These are phyloP conservation scores for Podaxis sp. DNA, from an alignment of 768 basidiomycete species.

Conservation along the genomic window DNA sequence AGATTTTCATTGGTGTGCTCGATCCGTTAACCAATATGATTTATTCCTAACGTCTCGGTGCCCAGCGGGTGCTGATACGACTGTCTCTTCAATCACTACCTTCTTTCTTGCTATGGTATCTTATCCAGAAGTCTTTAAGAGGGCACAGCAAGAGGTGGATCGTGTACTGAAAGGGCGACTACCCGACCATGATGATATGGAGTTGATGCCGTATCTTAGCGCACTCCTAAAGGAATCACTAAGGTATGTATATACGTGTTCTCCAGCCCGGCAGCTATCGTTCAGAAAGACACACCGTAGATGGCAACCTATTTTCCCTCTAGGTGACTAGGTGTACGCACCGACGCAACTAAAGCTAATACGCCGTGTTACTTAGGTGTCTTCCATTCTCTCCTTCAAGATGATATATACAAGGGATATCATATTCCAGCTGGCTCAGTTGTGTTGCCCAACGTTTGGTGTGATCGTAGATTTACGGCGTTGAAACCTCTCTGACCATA, in stretches of 20 bases:
- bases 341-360: conserved; percentile 24
- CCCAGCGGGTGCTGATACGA: conserved; percentile 16
- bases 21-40: neutral
- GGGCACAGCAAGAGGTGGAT: conserved; percentile 41
- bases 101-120: conserved; percentile 19
- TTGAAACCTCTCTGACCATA: conserved; percentile 11
- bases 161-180: conserved; percentile 24
- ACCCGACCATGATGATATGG: conserved; percentile 21
- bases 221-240: conserved; percentile 23
- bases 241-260: conserved; percentile 7
- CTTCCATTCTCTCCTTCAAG: conserved; percentile 17
- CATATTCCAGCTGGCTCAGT: conserved; percentile 17
- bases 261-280: conserved; percentile 15
- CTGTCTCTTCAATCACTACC: conserved; percentile 8
- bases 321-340: neutral
- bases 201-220: conserved; percentile 20
- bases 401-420: conserved; percentile 18
- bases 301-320: conserved; percentile 8
- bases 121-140: conserved; percentile 34
- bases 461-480: neutral
- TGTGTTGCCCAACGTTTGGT: conserved; percentile 16
- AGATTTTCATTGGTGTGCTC: conserved; percentile 21
- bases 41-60: neutral
- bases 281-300: neutral
- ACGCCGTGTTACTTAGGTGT: conserved; percentile 31